Evolutionary conservation across 2,329 filamentous ascomycete species (phyloP).

Genomic region (Aspergillus caelatus): DNA sequence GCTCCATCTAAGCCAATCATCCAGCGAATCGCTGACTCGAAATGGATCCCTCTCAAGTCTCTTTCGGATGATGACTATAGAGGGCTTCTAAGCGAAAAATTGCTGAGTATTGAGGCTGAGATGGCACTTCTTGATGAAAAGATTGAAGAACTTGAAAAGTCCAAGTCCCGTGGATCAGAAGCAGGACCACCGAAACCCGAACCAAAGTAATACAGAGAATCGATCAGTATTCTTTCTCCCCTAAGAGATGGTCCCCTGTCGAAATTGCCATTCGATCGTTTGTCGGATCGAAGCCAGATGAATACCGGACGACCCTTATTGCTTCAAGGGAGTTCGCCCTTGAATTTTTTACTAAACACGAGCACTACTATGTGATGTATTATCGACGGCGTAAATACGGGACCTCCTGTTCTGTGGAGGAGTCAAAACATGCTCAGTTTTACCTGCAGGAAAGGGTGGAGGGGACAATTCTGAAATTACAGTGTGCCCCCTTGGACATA

Average conservation of each 20-base stretch:
- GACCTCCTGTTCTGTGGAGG: neutral
- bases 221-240: neutral
- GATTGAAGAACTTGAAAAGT: conserved; percentile 58
- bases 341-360: neutral
- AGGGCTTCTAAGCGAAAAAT: conserved; percentile 69
- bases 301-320: neutral
- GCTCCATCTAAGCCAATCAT: conserved; percentile 45
- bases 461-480: neutral
- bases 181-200: neutral
- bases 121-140: conserved; percentile 78
- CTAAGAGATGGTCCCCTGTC: neutral
- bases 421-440: neutral
- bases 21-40: conserved; percentile 60
- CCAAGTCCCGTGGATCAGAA: conserved; percentile 16
- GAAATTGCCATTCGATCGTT: neutral
- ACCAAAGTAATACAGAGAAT: conserved; percentile 6
- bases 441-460: neutral
- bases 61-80: conserved; percentile 75
- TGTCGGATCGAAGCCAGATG: neutral
- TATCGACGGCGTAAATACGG: neutral
- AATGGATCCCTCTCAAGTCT: conserved; percentile 71
- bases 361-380: neutral
- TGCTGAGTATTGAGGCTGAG: conserved; percentile 72
- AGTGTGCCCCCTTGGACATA: neutral
- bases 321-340: neutral